phyloP scores from a whole-genome alignment of 2,329 filamentous ascomycete genomes.

The Pseudonectria foliicola region DNA sequence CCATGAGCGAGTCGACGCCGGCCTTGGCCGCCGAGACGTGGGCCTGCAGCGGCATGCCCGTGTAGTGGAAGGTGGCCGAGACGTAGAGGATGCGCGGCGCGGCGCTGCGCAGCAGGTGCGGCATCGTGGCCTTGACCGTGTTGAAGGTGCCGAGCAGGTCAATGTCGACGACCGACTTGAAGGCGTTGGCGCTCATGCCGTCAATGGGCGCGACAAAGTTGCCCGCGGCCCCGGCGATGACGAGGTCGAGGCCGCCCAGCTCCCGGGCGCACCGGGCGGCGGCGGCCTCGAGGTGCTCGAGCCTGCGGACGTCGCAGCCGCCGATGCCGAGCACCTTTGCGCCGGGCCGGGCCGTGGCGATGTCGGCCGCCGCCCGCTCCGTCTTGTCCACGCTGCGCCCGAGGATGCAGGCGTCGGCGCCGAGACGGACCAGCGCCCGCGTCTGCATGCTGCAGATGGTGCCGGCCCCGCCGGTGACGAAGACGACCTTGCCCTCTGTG shows the following conservation, averaged over 20 bases:
- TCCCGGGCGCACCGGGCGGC: conserved; percentile 75
- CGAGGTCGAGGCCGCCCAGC: conserved; percentile 82
- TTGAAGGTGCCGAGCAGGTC: conserved; percentile 92
- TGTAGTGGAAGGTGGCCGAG: conserved; percentile 87
- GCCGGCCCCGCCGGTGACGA: conserved; percentile 91
- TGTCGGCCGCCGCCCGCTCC: conserved; percentile 69
- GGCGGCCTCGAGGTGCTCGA: conserved; percentile 46
- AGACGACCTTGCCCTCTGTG: conserved; percentile 77
- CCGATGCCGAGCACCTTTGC: conserved; percentile 84
- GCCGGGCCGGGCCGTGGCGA: conserved; percentile 69
- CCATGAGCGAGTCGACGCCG: conserved; percentile 76
- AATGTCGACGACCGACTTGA: conserved; percentile 94
- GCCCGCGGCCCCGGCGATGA: conserved; percentile 90
- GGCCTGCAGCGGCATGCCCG: conserved; percentile 74
- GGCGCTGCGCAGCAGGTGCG: conserved; percentile 72
- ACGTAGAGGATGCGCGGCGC: conserved; percentile 79
- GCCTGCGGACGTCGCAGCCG: conserved; percentile 67
- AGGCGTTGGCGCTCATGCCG: conserved; percentile 77
- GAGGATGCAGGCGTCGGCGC: conserved; percentile 89
- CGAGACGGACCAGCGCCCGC: conserved; percentile 80
- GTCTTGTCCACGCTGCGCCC: conserved; percentile 88
- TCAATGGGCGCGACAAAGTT: conserved; percentile 89
- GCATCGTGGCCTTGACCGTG: conserved; percentile 85
- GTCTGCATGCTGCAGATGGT: conserved; percentile 94
- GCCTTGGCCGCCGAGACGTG: conserved; percentile 93